These are phyloP conservation scores for Phytophthora fragariae DNA, from an alignment of 352 stramenopile genomes.

Conservation along the genomic window DNA sequence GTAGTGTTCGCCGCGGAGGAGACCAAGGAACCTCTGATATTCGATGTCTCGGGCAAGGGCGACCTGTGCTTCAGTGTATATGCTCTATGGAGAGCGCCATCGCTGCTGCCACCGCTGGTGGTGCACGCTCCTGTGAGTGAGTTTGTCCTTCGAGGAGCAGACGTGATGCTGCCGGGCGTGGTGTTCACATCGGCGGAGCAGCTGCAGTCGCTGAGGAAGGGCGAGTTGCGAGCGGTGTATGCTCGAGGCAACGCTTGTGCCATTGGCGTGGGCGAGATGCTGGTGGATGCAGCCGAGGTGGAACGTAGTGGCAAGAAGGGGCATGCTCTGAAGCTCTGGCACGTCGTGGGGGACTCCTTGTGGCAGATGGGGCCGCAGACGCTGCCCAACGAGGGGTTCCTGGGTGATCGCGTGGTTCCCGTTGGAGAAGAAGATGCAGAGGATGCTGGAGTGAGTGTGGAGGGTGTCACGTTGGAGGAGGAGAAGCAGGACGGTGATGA, in stretches of 20 bases:
- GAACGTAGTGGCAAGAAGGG: slow-evolving; percentile 68
- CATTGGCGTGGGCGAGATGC: slow-evolving; percentile 81
- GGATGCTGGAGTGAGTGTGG: slow-evolving; percentile 37
- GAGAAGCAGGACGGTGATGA: slow-evolving; percentile 41
- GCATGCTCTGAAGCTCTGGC: slow-evolving; percentile 71
- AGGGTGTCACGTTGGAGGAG: slow-evolving; percentile 50
- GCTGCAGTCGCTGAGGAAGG: slow-evolving; percentile 62
- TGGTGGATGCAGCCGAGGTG: slow-evolving; percentile 71
- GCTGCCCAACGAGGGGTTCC: slow-evolving; percentile 73
- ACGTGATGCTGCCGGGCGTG: slow-evolving; percentile 88
- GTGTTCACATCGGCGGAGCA: slow-evolving; percentile 68
- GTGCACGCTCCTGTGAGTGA: slow-evolving; percentile 86
- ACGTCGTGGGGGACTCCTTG: slow-evolving; percentile 78
- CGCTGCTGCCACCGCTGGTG: slow-evolving; percentile 60
- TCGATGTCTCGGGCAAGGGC: slow-evolving; percentile 78
- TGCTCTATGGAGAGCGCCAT: slow-evolving; percentile 61
- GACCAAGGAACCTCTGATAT: slow-evolving; percentile 69
- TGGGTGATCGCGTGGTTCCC: slow-evolving; percentile 47
- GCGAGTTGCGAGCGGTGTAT: slow-evolving; percentile 72
- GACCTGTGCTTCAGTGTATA: slow-evolving; percentile 76
- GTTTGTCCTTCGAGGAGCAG: slow-evolving; percentile 80
- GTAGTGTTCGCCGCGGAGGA: slow-evolving; percentile 74
- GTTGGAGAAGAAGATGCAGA: slow-evolving; percentile 26
- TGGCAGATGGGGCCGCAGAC: slow-evolving; percentile 79
- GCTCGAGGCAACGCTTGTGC: slow-evolving; percentile 78